A percentile compares a stretch with the other conserved stretches of the same genome.
Conservation (phyloP, 1,284 basidiomycete genomes). For the Cryptococcus sp. region DNA sequence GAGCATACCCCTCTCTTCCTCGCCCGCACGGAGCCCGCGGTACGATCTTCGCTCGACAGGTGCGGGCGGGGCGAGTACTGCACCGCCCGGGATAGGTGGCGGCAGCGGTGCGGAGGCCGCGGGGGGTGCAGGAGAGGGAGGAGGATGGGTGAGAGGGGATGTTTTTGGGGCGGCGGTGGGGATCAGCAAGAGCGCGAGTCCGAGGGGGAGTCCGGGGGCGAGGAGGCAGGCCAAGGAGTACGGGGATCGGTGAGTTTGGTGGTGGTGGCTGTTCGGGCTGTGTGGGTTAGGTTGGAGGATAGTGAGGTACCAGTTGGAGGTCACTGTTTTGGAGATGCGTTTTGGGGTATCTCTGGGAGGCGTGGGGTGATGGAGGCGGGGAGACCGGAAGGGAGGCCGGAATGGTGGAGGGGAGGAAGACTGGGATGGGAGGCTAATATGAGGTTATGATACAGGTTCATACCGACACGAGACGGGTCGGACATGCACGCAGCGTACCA, state of each 20-base stretch:
- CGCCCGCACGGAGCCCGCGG: constrained; percentile 8
- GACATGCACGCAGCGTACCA: constrained; percentile 55
- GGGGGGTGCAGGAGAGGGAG: not conserved
- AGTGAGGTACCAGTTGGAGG: no score
- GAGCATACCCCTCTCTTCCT: constrained; percentile 14
- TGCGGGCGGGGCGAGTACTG: no score
- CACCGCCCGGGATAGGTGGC: no score
- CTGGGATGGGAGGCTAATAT: constrained; percentile 1
- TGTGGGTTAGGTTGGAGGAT: not conserved
- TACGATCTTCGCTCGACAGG: constrained; percentile 13
- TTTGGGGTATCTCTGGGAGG: not conserved
- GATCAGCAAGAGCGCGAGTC: constrained; percentile 23
- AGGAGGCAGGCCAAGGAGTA: constrained; percentile 45
- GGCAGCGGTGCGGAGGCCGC: not conserved
- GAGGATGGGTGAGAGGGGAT: constrained; percentile 19
- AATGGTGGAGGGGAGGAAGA: not conserved
- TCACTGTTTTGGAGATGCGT: not conserved
- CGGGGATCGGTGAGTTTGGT: constrained; percentile 46
- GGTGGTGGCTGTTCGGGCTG: not conserved
- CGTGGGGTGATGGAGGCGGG: not conserved
- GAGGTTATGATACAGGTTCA: constrained; percentile 49
- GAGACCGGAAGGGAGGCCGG: not conserved
- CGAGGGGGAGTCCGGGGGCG: constrained; percentile 21
- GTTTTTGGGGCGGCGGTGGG: constrained; percentile 37
- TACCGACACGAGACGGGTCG: constrained; percentile 54